Evolutionary conservation across 2,329 filamentous ascomycete genomes (phyloP), one percentile per base, ranked within the genome.

Genomic region (Myriosclerotinia duriaeana): DNA sequence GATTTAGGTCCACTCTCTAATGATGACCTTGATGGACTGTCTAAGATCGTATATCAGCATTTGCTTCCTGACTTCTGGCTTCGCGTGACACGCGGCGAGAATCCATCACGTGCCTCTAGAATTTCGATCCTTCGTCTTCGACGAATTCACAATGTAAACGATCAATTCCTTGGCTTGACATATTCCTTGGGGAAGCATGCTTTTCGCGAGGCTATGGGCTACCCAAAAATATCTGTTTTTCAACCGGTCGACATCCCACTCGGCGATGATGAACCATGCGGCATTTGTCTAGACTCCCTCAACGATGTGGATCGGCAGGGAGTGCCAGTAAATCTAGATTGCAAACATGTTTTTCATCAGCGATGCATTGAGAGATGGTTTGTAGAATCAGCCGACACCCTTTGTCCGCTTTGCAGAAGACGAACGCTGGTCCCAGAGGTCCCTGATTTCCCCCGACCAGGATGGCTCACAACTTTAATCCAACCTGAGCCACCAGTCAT

Each of bases 141-240:
- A 48, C 44, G 22, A 36, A 22, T 60, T 8, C 2, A 50, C 14
- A 7, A 38, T 3, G 1, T 60, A 2, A 38, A 60, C 14, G 0
- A 11, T 2, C 7, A 20, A 26, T 20, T 50, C 1, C 2, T 3
- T 30, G 14, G 6, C 40, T 42, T 26, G 26, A 3, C 26, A 26
- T 2, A 26, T 26, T 26, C 26, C 26, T 26, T 26, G 26, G 26
- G 3, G 26, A 26, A 3, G 26, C n/a, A 12, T 22, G 12, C 15
- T 11, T 48, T 26, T 42, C 12, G 12, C 7, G 1, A 5, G 22
- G 20, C 7, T 22, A 17, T 50, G 20, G 56, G 30, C 8, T 2
- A 38, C 9, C 7, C 4, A 14, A 9, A 6, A 5, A 2, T 3
- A 6, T 0, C 1, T 14, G 11, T 38, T 22, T 1, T 9, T 2